phyloP scores from a whole-genome alignment of 805 yeast species.

The Starmera quercuum region DNA sequence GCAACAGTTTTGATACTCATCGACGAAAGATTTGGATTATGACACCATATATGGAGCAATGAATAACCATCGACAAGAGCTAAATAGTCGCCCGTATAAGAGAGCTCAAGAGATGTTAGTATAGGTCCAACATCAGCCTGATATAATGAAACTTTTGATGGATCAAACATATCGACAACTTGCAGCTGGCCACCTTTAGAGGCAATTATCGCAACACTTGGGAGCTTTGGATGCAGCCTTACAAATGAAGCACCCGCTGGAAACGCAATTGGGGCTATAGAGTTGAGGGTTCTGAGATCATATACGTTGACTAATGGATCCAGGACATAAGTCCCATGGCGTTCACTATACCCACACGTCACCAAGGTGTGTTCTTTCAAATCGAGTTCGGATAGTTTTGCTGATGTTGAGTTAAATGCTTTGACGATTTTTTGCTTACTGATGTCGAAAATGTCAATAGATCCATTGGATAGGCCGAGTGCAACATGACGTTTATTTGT shows the following conservation, averaged over 20 bases:
- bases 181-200: slow-evolving; percentile 79
- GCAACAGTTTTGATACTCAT: slow-evolving; percentile 35
- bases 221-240: slow-evolving; percentile 77
- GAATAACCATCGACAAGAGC: slow-evolving; percentile 51
- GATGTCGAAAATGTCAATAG: slow-evolving; percentile 59
- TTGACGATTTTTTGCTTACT: slow-evolving; percentile 37
- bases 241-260: slow-evolving; percentile 86
- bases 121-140: slow-evolving; percentile 50
- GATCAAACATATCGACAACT: slow-evolving; percentile 76
- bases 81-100: slow-evolving; percentile 66
- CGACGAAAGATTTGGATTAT: slow-evolving; percentile 33
- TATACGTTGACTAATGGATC: slow-evolving; percentile 83
- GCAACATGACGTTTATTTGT: slow-evolving; percentile 47
- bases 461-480: slow-evolving; percentile 52
- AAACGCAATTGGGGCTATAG: slow-evolving; percentile 75
- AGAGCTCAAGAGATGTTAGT: slow-evolving; percentile 24
- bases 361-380: slow-evolving; percentile 59
- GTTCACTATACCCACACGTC: slow-evolving; percentile 73
- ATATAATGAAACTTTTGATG: slow-evolving; percentile 54
- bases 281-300: slow-evolving; percentile 66
- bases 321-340: slow-evolving; percentile 46
- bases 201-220: slow-evolving; percentile 68
- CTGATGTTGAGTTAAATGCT: slow-evolving; percentile 52
- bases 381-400: slow-evolving; percentile 56
- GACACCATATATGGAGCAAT: slow-evolving; percentile 55